Percentiles rank a stretch among this genome's conserved stretches.
Conservation (phyloP, 768 basidiomycete genomes). For the Leccinum boreale region DNA sequence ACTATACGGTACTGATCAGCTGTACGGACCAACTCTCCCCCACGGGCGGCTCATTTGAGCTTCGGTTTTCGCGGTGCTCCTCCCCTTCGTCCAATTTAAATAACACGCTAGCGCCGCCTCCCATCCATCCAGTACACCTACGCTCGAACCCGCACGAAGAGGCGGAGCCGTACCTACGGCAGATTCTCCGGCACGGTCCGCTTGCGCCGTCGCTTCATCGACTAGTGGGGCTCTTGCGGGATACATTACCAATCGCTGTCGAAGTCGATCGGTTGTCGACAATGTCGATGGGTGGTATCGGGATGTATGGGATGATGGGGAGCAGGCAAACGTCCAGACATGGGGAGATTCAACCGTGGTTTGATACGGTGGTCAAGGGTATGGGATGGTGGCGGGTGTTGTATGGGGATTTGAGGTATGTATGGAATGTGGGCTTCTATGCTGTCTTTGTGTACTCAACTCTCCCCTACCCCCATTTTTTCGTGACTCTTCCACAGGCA, state of each 20-base stretch:
- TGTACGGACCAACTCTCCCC: constrained; percentile 74
- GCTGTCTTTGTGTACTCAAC: neutral
- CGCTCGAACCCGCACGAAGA: constrained; percentile 71
- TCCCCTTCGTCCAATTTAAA: constrained; percentile 6
- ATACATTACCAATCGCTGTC: constrained; percentile 74
- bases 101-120: constrained; percentile 23
- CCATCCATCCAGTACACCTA: constrained; percentile 28
- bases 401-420: constrained; percentile 63
- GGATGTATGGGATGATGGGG: constrained; percentile 1
- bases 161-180: constrained; percentile 71
- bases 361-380: constrained; percentile 75
- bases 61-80: constrained; percentile 60
- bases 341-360: constrained; percentile 21
- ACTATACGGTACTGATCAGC: constrained; percentile 74
- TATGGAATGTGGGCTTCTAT: neutral
- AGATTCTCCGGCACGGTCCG: constrained; percentile 65
- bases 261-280: constrained; percentile 58
- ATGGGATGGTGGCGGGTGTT: constrained; percentile 80
- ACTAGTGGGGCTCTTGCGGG: constrained; percentile 65
- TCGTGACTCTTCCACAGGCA: constrained; percentile 44
- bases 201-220: constrained; percentile 63
- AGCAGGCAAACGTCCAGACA: neutral
- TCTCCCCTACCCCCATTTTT: neutral
- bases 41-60: constrained; percentile 66
- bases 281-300: constrained; percentile 26